Base-by-base conservation (phyloP, 1,284 basidiomycete genomes). In the Golubevia sp. region DNA sequence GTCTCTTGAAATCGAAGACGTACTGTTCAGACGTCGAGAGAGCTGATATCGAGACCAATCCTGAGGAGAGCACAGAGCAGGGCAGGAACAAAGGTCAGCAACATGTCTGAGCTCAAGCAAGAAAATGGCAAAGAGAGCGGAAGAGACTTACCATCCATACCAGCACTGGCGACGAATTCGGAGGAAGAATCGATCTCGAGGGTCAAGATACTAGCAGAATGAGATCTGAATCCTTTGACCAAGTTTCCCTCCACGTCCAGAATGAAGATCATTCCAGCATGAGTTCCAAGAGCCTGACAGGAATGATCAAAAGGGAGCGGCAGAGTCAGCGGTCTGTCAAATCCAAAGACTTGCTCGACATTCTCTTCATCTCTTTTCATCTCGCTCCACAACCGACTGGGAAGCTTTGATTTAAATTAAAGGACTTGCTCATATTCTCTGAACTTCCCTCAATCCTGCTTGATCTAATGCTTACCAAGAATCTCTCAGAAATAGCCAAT, bases 161-260 rank as follows among this genome's bases (percentile, higher is more conserved):
- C 94, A 0, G 95, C 92, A 7, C 94, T 95, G 0, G 91, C 94
- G 3, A 99, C 89, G 81, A 94, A 98, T 63, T 97, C 94, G 50
- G 89, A 90, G 0, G 91, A 91, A 56, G 88, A 86, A 83, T 98
- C 96, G 75, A 99, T 87, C 56, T 89, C 89, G 44, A 98, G 89
- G 77, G 94, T 93, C 55, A 90, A 89, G 58, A 99, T 88, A 20
- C 91, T 92, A 0, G 96, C 96, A n/a, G 90, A 87, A 79, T 99
- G 97, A 2, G 92, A 92, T 68, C 93, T 90, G 83, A 91, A 97
- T 3, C 92, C 94, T 85, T 94, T 95, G 84, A 96, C 88, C 57
- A 92, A 89, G 64, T 90, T 89, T 7, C 94, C 93, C 23, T 88
- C 85, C 58, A 93, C 87, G 79, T 91, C 91, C 8, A 97, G 86